Conservation (phyloP, 345 rosid genomes). For the Gossypium ekmanianum region DNA sequence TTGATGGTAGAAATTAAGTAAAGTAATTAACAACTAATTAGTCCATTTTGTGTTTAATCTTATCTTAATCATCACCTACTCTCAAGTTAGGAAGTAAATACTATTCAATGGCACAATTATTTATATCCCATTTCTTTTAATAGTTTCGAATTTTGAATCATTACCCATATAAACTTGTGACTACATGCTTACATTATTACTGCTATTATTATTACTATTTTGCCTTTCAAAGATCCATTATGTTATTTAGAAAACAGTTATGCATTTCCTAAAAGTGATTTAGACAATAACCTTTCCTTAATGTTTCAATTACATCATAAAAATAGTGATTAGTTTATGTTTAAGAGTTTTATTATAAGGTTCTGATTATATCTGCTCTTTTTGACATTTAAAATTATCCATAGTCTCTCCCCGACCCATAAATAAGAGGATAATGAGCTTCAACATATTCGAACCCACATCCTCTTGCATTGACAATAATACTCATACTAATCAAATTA, state of each 20-base stretch:
- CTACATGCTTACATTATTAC: slow-evolving; percentile 2
- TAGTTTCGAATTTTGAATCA: neutral
- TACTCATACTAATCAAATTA: too few species aligned
- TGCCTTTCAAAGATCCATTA: neutral
- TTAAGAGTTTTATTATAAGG: too few species aligned
- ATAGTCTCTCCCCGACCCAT: fast-evolving
- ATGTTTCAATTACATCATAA: neutral
- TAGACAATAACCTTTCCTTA: neutral
- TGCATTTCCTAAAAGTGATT: neutral
- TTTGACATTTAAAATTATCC: too few species aligned
- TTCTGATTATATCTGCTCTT: too few species aligned
- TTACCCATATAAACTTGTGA: neutral
- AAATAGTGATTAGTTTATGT: neutral
- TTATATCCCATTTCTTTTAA: neutral
- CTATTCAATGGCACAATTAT: slow-evolving; percentile 4
- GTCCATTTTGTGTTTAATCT: neutral
- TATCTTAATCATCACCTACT: slow-evolving; percentile 9
- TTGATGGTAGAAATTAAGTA: neutral
- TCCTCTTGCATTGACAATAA: too few species aligned
- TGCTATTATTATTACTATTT: neutral
- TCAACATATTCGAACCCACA: too few species aligned
- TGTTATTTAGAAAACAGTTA: neutral
- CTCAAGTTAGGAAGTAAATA: neutral
- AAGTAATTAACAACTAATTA: neutral
- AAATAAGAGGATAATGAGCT: too few species aligned